A percentile compares a stretch with the other conserved stretches of the same genome.
Evolutionary conservation across 805 yeast genomes (phyloP).

Genomic region (Teunomyces funiuensis): DNA sequence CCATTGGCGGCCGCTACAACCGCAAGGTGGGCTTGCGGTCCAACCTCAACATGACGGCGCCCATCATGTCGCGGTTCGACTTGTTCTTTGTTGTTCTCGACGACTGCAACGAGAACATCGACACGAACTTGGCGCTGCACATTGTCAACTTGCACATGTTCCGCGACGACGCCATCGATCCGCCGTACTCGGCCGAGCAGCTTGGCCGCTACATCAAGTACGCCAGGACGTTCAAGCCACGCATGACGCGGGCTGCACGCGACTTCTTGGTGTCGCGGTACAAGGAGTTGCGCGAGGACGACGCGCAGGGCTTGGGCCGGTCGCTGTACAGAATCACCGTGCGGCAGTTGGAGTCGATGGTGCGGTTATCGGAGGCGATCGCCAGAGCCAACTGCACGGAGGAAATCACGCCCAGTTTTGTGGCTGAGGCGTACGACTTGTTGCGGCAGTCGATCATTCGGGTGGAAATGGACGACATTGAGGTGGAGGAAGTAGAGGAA

Average conservation of each 20-base stretch:
- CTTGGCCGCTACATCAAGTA: constrained; percentile 84
- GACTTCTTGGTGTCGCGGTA: constrained; percentile 73
- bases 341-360: constrained; percentile 92
- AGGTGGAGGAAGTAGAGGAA: constrained; percentile 56
- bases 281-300: constrained; percentile 83
- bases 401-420: constrained; percentile 78
- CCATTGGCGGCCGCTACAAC: constrained; percentile 95
- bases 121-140: constrained; percentile 86
- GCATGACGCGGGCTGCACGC: constrained; percentile 78
- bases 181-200: constrained; percentile 88
- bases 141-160: constrained; percentile 91
- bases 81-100: constrained; percentile 91
- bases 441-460: constrained; percentile 88
- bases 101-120: constrained; percentile 89
- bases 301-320: constrained; percentile 83
- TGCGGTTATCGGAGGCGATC: constrained; percentile 91
- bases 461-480: constrained; percentile 91
- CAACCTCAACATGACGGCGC: constrained; percentile 93
- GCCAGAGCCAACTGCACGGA: constrained; percentile 96
- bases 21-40: constrained; percentile 80
- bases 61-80: constrained; percentile 98
- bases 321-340: constrained; percentile 93
- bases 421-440: constrained; percentile 89
- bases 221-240: constrained; percentile 91
- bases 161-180: constrained; percentile 84